These are phyloP conservation scores for Colletotrichum sp. DNA, from an alignment of 2,329 filamentous ascomycete genomes.

Conservation along the genomic window DNA sequence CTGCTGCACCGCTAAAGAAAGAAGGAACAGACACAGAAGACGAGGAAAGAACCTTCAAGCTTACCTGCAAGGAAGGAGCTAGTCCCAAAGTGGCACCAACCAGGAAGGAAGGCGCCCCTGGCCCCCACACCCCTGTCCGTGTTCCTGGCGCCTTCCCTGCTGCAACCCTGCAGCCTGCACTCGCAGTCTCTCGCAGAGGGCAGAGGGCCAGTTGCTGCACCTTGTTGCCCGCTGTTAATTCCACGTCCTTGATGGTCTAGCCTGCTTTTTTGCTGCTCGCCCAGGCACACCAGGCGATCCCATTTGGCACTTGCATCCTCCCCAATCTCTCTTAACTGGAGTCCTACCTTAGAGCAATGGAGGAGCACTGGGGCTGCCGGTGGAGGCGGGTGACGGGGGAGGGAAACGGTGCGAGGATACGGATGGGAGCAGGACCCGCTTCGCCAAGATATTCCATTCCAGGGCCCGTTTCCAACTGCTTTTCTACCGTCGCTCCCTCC, in stretches of 20 bases:
- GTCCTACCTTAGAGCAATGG: background rate
- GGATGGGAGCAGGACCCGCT: background rate
- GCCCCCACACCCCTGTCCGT: background rate
- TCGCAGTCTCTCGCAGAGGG: background rate
- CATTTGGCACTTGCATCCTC: background rate
- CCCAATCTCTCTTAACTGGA: background rate
- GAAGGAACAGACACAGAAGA: background rate
- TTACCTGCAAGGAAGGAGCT: background rate
- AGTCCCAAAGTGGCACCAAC: background rate
- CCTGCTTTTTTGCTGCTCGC: background rate
- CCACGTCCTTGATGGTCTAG: background rate
- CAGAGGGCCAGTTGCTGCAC: background rate
- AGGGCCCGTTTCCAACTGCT: conserved; percentile 16
- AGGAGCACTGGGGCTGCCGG: background rate
- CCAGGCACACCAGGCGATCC: conserved; percentile 2
- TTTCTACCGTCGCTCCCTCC: conserved; percentile 17
- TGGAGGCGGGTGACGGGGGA: background rate
- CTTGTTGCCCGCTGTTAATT: background rate
- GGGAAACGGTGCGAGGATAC: background rate
- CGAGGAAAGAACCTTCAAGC: background rate
- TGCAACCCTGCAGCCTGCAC: background rate
- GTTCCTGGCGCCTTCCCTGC: background rate
- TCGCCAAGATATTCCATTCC: conserved; percentile 7
- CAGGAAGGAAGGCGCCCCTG: background rate
- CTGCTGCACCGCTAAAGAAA: background rate